These are phyloP conservation scores for Pestalotiopsis sp. DNA, from an alignment of 2,329 filamentous ascomycete species.

Conservation along the genomic window DNA sequence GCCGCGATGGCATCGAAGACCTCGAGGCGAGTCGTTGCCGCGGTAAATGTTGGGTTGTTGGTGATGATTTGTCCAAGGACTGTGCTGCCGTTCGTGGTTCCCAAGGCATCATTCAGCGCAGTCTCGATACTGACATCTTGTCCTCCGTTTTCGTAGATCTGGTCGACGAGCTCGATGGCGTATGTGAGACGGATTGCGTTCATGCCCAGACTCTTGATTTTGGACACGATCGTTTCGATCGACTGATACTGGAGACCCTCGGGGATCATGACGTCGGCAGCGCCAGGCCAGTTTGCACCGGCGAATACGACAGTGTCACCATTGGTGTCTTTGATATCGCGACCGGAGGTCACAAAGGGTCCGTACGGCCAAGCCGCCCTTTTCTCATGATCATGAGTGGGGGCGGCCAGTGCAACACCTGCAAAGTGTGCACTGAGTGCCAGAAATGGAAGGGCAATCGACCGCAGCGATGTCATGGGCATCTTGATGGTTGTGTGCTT, in stretches of 20 bases:
- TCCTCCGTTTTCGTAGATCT: conserved; percentile 53
- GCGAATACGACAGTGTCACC: conserved; percentile 50
- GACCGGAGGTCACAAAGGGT: conserved; percentile 40
- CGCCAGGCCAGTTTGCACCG: conserved; percentile 65
- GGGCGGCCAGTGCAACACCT: conserved; percentile 16
- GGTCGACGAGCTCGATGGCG: conserved; percentile 66
- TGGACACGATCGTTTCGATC: conserved; percentile 54
- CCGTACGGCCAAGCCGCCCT: conserved; percentile 30
- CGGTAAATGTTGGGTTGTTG: conserved; percentile 60
- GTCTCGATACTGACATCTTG: conserved; percentile 46
- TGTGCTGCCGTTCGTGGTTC: conserved; percentile 50
- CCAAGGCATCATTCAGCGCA: conserved; percentile 48
- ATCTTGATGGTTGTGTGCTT: conserved; percentile 16
- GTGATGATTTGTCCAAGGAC: conserved; percentile 53
- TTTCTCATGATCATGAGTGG: background rate
- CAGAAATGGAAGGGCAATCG: conserved; percentile 26
- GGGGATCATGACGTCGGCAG: conserved; percentile 63
- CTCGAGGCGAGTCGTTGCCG: conserved; percentile 46
- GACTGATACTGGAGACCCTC: conserved; percentile 67
- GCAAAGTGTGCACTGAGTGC: conserved; percentile 23
- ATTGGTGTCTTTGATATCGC: conserved; percentile 45
- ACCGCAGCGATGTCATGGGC: conserved; percentile 18
- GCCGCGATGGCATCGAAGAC: conserved; percentile 65
- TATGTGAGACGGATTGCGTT: conserved; percentile 66
- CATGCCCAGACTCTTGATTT: conserved; percentile 63